phyloP scores from a whole-genome alignment of 2,329 filamentous ascomycete species.

The Eurotiales sp. region DNA sequence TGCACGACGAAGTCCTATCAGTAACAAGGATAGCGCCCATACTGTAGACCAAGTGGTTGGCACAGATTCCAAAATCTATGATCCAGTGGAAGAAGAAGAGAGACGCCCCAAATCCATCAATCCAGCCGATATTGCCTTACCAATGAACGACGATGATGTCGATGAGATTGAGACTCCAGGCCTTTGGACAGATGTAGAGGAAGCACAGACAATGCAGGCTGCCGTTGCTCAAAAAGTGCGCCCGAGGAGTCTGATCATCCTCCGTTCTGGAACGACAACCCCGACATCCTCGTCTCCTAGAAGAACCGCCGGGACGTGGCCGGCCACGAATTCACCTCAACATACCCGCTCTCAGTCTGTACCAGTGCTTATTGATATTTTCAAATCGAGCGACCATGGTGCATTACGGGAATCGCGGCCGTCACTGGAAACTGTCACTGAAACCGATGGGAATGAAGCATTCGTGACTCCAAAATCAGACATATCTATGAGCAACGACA shows the following conservation, averaged over 20 bases:
- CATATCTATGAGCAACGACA: neutral
- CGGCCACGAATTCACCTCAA: constrained; percentile 8
- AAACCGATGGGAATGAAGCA: constrained; percentile 1
- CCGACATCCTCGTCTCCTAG: constrained; percentile 21
- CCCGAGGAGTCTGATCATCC: constrained; percentile 41
- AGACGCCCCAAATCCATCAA: constrained; percentile 23
- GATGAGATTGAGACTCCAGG: constrained; percentile 60
- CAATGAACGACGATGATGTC: constrained; percentile 58
- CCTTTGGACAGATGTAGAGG: constrained; percentile 59
- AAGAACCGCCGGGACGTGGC: constrained; percentile 5
- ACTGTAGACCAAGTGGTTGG: constrained; percentile 30
- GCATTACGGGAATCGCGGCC: neutral
- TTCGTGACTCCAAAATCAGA: neutral
- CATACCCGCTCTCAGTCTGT: constrained; percentile 13
- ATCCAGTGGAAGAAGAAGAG: constrained; percentile 15
- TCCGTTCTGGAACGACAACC: constrained; percentile 26
- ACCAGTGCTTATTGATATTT: constrained; percentile 10
- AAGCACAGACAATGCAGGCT: constrained; percentile 33
- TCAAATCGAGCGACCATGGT: neutral
- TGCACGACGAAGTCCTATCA: constrained; percentile 27
- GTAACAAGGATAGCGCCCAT: constrained; percentile 37
- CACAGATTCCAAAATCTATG: constrained; percentile 14
- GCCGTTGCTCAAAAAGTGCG: constrained; percentile 40
- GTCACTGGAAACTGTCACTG: constrained; percentile 6
- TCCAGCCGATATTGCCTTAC: constrained; percentile 29